Conservation (phyloP, 2,329 filamentous ascomycete species). For the Ophiostoma piceae region DNA sequence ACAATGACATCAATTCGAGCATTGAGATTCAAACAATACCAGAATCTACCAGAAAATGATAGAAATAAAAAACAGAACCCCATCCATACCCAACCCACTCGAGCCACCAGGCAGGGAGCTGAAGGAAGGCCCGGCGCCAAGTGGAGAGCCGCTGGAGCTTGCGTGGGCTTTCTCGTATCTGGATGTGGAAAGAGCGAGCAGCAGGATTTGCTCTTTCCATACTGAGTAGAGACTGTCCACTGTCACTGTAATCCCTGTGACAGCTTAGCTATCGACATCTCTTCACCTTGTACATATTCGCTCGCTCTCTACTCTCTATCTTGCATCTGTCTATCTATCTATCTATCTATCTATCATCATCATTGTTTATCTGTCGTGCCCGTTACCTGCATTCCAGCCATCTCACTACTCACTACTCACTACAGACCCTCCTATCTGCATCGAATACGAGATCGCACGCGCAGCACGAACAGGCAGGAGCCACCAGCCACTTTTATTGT, state of each 20-base stretch:
- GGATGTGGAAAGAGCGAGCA: slow-evolving; percentile 1
- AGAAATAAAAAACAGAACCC: not conserved
- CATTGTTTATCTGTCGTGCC: not conserved
- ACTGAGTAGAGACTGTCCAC: not conserved
- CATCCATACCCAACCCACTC: not conserved
- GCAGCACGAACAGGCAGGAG: not conserved
- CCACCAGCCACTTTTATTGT: slow-evolving; percentile 9
- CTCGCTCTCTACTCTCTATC: not conserved
- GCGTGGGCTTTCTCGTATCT: slow-evolving; percentile 12
- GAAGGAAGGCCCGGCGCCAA: slow-evolving; percentile 15
- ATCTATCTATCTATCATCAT: not conserved
- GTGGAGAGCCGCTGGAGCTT: slow-evolving; percentile 15
- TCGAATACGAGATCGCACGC: slow-evolving; percentile 12
- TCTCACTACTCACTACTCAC: too few species aligned
- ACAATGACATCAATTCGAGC: not conserved
- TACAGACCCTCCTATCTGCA: not conserved
- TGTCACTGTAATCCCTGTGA: too few species aligned
- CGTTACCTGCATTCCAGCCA: slow-evolving; percentile 9
- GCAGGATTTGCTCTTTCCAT: not conserved
- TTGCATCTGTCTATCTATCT: not conserved
- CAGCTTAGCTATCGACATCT: too few species aligned
- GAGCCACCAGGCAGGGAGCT: not conserved
- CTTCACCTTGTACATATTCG: not conserved
- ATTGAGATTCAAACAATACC: too few species aligned
- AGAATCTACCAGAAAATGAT: too few species aligned